Percentiles rank a stretch among this genome's conserved stretches.
Conservation (phyloP, 805 yeast species). For the Candida parachauliodes region DNA sequence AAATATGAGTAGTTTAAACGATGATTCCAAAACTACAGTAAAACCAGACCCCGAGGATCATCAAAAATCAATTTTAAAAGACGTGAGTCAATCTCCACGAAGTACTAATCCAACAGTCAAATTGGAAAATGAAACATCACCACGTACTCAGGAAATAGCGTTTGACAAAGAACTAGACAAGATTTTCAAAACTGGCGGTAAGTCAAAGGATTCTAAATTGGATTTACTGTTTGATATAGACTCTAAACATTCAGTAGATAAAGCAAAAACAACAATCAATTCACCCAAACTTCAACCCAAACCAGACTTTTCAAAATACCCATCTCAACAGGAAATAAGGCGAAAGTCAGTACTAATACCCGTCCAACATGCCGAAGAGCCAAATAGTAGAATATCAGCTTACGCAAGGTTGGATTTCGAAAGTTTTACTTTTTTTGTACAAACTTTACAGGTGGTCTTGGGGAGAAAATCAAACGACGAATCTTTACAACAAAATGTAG, state of each 20-base stretch:
- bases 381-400: constrained; percentile 42
- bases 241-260: neutral
- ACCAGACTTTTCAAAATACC: neutral
- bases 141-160: constrained; percentile 4
- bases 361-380: constrained; percentile 11
- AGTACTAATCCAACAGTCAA: constrained; percentile 1
- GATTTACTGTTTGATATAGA: neutral
- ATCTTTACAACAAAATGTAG: constrained; percentile 67
- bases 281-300: neutral
- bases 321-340: constrained; percentile 12
- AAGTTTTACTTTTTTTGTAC: constrained; percentile 90
- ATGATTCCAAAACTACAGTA: constrained; percentile 9
- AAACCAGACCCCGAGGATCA: constrained; percentile 1
- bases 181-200: constrained; percentile 10
- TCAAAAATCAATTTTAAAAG: constrained; percentile 1
- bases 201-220: neutral
- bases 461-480: constrained; percentile 72
- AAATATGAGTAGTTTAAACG: constrained; percentile 10
- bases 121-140: neutral
- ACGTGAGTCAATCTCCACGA: constrained; percentile 4
- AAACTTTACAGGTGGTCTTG: constrained; percentile 86
- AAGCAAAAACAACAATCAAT: neutral
- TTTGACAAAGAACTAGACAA: constrained; percentile 13
- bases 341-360: constrained; percentile 16
- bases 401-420: constrained; percentile 86